Base-by-base conservation (phyloP, 495 filamentous ascomycete genomes). In the Copromyces sp. region DNA sequence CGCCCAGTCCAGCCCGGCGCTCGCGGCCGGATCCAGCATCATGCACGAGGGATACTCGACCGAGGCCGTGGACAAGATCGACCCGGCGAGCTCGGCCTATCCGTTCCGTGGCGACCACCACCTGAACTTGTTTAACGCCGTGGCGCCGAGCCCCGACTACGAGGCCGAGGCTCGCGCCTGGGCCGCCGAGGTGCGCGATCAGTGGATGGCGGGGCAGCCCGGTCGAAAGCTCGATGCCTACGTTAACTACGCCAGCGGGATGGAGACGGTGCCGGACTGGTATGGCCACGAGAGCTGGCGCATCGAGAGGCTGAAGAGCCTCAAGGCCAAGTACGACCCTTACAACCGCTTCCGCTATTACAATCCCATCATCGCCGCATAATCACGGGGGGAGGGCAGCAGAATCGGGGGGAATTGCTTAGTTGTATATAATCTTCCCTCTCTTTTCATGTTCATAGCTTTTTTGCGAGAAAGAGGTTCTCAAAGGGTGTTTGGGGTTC, bases 261-360 rank as follows among this genome's bases (percentile, higher is more conserved):
- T 82, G 24, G 86, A 89, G 77, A 72, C 70, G 3, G 69, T 78
- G 3, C 74, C 83, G 71, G 74, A 76, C 0, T 68, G 84, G 70
- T 88, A 88, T 76, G 85, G 86, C 32, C 85, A 82, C 78, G 85
- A 86, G 37, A 40, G 74, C 17, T 84, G 82, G 84, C 74, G 85
- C 39, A 69, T 84, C 68, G 76, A 78, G 69, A 80, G 75, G 70
- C 73, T 86, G 73, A 79, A 73, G 70, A 72, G 72, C 16, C 72
- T 85, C 24, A 86, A 85, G 76, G 71, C 69, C 40, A 71, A 74
- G 72, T 86, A 81, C 68, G 85, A 86, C 75, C 85, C 83, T 2
- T 45, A 77, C 8, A 77, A 81, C 73, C 61, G 74, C 71, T 76
- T 88, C 84, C 75, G 82, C 80, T 45, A 86, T 78, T 69, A 86